These are phyloP conservation scores for Apophysomyces sp. DNA, from an alignment of 371 early-diverging fungal species.

Conservation along the genomic window DNA sequence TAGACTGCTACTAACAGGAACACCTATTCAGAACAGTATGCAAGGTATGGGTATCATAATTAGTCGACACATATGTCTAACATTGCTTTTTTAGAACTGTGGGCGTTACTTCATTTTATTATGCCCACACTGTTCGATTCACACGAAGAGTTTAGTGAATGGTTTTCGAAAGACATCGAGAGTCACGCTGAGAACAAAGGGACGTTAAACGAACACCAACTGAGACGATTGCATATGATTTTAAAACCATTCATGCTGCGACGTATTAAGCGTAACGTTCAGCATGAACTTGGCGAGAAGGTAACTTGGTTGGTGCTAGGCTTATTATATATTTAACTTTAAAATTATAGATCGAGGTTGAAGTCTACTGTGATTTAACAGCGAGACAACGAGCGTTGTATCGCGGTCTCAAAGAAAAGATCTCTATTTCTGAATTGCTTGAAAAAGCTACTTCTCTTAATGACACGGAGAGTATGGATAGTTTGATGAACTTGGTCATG, in stretches of 20 bases:
- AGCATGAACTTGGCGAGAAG: constrained; percentile 93
- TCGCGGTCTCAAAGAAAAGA: constrained; percentile 76
- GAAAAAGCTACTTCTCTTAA: constrained; percentile 69
- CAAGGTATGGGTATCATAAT: constrained; percentile 41
- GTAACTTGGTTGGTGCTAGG: constrained; percentile 14
- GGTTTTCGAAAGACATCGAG: constrained; percentile 96
- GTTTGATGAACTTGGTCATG: constrained; percentile 95
- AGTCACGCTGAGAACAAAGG: constrained; percentile 87
- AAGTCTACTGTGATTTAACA: constrained; percentile 84
- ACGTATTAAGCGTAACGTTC: constrained; percentile 96
- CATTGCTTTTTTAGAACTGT: constrained; percentile 67
- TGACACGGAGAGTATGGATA: constrained; percentile 68
- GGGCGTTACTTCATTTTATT: constrained; percentile 98
- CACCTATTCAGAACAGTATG: constrained; percentile 98
- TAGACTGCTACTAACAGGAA: constrained; percentile 93
- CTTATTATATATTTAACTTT: not conserved
- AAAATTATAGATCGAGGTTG: constrained; percentile 66
- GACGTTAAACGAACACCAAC: constrained; percentile 85
- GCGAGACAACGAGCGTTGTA: constrained; percentile 83
- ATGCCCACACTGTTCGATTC: constrained; percentile 98
- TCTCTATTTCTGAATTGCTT: constrained; percentile 80
- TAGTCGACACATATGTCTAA: not conserved
- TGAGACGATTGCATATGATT: constrained; percentile 93
- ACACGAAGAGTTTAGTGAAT: constrained; percentile 92
- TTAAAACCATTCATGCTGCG: constrained; percentile 99